Percentiles rank a stretch among this genome's conserved stretches.
Evolutionary conservation across 768 basidiomycete genomes (phyloP).

Genomic region (Clitopilus hobsonii): DNA sequence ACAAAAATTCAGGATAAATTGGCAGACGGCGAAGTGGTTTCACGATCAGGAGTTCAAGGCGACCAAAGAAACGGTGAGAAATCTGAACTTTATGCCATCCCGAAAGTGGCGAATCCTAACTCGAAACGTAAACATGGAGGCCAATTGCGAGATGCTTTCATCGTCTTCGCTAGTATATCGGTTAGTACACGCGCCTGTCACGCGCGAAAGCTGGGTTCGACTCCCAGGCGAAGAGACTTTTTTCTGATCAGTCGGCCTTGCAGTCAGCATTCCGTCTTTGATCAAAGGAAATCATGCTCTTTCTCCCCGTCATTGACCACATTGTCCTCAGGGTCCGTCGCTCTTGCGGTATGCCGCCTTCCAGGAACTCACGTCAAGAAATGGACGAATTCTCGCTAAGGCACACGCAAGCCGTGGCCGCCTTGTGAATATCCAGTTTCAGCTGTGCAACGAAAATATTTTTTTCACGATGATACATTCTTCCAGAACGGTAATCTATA

Average conservation of each 20-base stretch:
- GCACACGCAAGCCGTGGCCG: background rate
- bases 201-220: slow-evolving; percentile 4
- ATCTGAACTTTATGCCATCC: too few relatives aligned
- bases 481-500: background rate
- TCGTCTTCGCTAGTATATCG: slow-evolving; percentile 1
- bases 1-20: too few relatives aligned
- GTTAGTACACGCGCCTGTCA: slow-evolving; percentile 4
- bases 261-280: too few relatives aligned
- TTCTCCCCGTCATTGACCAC: background rate
- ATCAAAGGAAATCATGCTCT: background rate
- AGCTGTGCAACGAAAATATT: background rate
- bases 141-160: background rate
- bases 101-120: too few relatives aligned
- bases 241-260: too few relatives aligned
- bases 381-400: too few relatives aligned
- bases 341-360: background rate
- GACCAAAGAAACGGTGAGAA: too few relatives aligned
- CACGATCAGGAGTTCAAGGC: too few relatives aligned
- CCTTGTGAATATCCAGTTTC: background rate
- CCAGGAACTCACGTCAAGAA: background rate
- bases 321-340: background rate
- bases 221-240: slow-evolving; percentile 1
- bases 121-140: background rate
- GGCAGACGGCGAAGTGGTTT: too few relatives aligned
- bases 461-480: background rate